These are phyloP conservation scores for Cordyceps cateniannulata DNA, from an alignment of 2,329 filamentous ascomycete species.

Conservation along the genomic window DNA sequence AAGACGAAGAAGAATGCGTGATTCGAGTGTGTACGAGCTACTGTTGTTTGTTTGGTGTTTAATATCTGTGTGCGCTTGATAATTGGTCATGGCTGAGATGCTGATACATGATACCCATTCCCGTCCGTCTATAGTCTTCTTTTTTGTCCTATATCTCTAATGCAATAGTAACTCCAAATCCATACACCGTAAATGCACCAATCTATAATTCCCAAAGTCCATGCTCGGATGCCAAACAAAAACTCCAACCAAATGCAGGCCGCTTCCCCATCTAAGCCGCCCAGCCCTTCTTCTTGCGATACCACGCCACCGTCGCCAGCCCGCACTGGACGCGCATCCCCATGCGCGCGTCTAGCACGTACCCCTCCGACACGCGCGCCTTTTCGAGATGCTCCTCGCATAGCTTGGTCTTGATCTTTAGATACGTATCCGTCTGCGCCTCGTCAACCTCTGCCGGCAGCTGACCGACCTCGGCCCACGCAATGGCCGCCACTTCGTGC, in stretches of 20 bases:
- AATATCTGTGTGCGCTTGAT: too few species aligned
- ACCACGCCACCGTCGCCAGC: slow-evolving; percentile 57
- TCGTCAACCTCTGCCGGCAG: slow-evolving; percentile 24
- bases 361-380: slow-evolving; percentile 63
- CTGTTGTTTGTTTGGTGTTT: not conserved
- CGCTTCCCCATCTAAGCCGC: not conserved
- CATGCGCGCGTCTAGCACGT: slow-evolving; percentile 66
- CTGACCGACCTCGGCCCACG: slow-evolving; percentile 63
- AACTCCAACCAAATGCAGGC: not conserved
- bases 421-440: slow-evolving; percentile 30
- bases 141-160: not conserved
- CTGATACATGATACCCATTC: not conserved
- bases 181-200: not conserved
- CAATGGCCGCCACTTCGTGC: slow-evolving; percentile 79
- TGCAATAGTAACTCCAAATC: not conserved
- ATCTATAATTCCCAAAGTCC: too few species aligned
- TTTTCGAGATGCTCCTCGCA: slow-evolving; percentile 61
- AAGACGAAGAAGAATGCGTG: slow-evolving; percentile 12
- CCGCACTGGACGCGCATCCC: slow-evolving; percentile 68
- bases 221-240: not conserved
- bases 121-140: not conserved
- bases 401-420: slow-evolving; percentile 46
- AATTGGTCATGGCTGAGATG: not conserved
- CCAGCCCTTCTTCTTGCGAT: slow-evolving; percentile 36
- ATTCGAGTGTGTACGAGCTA: not conserved